A percentile compares a stretch with the other conserved stretches of the same genome.
These are phyloP conservation scores for Alternaria sp. DNA, from an alignment of 2,329 filamentous ascomycete genomes.

Conservation along the genomic window DNA sequence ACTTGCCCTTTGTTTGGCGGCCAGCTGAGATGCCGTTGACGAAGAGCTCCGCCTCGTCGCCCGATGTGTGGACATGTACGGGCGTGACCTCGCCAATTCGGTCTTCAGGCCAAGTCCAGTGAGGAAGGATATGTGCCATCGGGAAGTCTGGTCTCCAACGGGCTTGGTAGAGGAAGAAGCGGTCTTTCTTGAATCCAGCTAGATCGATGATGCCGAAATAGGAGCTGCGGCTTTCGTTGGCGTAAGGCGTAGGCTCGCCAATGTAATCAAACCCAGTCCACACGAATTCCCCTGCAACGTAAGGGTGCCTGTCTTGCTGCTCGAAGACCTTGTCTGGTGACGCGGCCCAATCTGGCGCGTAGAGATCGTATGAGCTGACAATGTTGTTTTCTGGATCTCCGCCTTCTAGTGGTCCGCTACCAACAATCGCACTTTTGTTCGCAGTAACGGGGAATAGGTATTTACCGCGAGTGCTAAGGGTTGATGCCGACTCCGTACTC, in stretches of 20 bases:
- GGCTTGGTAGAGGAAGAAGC: conserved; percentile 64
- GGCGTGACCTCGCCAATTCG: conserved; percentile 60
- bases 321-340: conserved; percentile 64
- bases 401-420: conserved; percentile 39
- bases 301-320: conserved; percentile 59
- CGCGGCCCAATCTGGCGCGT: conserved; percentile 58
- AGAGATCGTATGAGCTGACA: conserved; percentile 64
- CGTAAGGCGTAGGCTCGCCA: conserved; percentile 62
- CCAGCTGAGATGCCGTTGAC: conserved; percentile 61
- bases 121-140: conserved; percentile 64
- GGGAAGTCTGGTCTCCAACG: conserved; percentile 61
- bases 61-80: conserved; percentile 63
- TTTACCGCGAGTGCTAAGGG: conserved; percentile 61
- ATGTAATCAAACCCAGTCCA: conserved; percentile 64
- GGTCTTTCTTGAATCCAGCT: conserved; percentile 65
- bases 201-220: conserved; percentile 67
- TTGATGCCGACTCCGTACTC: conserved; percentile 49
- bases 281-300: conserved; percentile 64
- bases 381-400: conserved; percentile 50
- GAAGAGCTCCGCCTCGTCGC: conserved; percentile 64
- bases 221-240: conserved; percentile 58
- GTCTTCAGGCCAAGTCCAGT: conserved; percentile 63
- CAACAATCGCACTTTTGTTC: conserved; percentile 52
- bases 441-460: conserved; percentile 63
- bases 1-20: conserved; percentile 46